Percentiles rank a stretch among this genome's conserved stretches.
Conservation (phyloP, 129 eudicot genomes). For the Chrysanthemum seticuspe region DNA sequence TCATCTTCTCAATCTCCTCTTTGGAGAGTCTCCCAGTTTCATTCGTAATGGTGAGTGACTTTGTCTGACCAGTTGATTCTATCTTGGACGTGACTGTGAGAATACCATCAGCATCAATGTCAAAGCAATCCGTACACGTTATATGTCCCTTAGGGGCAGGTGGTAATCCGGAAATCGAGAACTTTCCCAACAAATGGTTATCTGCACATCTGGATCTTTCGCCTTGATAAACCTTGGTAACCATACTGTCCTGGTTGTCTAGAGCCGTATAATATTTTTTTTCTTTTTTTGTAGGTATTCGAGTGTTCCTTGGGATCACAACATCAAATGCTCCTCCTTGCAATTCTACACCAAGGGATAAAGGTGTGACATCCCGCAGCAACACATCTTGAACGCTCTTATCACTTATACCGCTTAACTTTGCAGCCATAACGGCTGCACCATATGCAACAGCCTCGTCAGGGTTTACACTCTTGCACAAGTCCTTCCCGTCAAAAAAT, state of each 20-base stretch:
- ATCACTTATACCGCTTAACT: constrained; percentile 14
- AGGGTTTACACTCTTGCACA: constrained; percentile 22
- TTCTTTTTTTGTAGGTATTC: not conserved
- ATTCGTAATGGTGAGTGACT: constrained; percentile 1
- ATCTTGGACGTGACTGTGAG: constrained; percentile 12
- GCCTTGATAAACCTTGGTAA: constrained; percentile 18
- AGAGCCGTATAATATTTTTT: not conserved
- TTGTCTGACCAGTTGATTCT: constrained; percentile 2
- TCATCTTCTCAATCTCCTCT: constrained; percentile 17
- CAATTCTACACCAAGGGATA: constrained; percentile 19
- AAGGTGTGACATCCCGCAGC: constrained; percentile 21
- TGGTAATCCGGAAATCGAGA: not conserved
- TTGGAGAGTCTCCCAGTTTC: constrained; percentile 23
- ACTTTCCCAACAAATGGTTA: not conserved
- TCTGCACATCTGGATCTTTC: constrained; percentile 2
- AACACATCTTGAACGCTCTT: not conserved
- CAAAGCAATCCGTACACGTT: not conserved
- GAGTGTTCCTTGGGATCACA: constrained; percentile 25
- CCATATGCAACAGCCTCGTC: constrained; percentile 27
- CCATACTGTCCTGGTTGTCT: too few species aligned
- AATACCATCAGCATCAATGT: constrained; percentile 22
- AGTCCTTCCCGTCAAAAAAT: constrained; percentile 13
- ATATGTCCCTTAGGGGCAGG: constrained; percentile 12
- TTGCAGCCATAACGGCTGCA: constrained; percentile 21
- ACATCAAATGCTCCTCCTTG: not conserved